These are phyloP conservation scores for Gastrolobium villosum DNA, from an alignment of 306 rosid species.

Conservation along the genomic window DNA sequence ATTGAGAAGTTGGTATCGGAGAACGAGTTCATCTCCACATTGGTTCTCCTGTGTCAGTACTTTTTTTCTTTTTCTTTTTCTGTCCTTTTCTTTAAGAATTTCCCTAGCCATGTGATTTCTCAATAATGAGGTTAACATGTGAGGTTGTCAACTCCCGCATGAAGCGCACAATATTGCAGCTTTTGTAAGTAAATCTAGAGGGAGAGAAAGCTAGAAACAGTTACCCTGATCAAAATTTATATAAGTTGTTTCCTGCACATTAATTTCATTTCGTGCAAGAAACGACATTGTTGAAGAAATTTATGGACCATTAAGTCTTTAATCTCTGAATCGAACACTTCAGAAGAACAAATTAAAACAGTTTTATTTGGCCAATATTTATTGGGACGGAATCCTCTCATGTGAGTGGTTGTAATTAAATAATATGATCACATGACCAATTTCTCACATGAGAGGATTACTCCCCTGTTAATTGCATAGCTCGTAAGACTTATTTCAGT, in stretches of 20 bases:
- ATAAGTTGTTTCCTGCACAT: not conserved
- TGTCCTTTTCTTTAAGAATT: not conserved
- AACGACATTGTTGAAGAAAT: conserved; percentile 33
- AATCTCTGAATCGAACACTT: not conserved
- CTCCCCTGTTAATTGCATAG: too few species aligned
- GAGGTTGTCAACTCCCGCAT: conserved; percentile 46
- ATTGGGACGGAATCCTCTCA: too few species aligned
- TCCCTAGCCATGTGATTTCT: conserved; percentile 54
- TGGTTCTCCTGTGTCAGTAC: conserved; percentile 17
- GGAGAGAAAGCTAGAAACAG: not conserved
- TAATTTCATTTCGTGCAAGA: conserved; percentile 45
- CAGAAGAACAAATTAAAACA: not conserved
- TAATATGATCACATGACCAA: too few species aligned
- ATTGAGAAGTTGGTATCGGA: conserved; percentile 32
- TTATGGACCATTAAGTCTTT: conserved; percentile 18
- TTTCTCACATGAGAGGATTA: too few species aligned
- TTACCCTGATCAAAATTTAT: not conserved
- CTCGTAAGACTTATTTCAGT: not conserved
- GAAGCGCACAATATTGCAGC: conserved; percentile 55
- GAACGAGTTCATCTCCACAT: conserved; percentile 35
- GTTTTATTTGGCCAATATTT: conserved; percentile 10
- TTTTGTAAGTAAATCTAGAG: conserved; percentile 39
- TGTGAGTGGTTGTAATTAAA: too few species aligned
- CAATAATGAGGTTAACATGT: conserved; percentile 60
- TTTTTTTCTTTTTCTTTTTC: not conserved